A percentile compares a stretch with the other conserved stretches of the same genome.
phyloP scores from a whole-genome alignment of 2,329 filamentous ascomycete genomes.

The Ceratocystis destructans region DNA sequence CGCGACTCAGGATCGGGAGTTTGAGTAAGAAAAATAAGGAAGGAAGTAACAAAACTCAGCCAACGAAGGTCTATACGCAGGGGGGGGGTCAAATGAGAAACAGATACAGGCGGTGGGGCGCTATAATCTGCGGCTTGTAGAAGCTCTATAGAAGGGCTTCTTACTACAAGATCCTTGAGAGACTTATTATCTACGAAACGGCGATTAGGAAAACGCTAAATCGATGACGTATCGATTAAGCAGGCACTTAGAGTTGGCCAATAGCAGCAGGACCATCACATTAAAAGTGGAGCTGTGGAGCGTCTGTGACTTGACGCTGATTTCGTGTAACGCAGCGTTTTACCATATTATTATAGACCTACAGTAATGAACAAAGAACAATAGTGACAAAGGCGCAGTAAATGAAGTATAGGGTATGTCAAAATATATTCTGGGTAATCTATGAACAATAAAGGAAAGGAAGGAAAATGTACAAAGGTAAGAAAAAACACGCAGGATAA shows the following conservation, averaged over 20 bases:
- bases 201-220: neutral
- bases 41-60: neutral
- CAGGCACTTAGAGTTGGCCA: neutral
- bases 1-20: constrained; percentile 1
- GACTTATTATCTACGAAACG: neutral
- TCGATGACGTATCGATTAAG: constrained; percentile 9
- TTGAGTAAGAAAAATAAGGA: constrained; percentile 1
- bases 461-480: neutral
- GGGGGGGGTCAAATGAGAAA: neutral
- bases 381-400: neutral
- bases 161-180: neutral
- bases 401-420: neutral
- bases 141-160: neutral
- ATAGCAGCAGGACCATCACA: neutral
- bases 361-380: neutral
- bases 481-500: neutral
- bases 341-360: neutral
- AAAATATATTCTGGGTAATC: neutral
- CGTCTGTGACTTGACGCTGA: neutral
- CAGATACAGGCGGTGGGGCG: neutral
- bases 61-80: neutral
- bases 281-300: neutral
- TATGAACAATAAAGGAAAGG: neutral
- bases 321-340: constrained; percentile 4
- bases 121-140: neutral